Evolutionary conservation across 2,329 filamentous ascomycete species (phyloP), one percentile per base, ranked within the genome.

Genomic region (Aspergillus caelatus): DNA sequence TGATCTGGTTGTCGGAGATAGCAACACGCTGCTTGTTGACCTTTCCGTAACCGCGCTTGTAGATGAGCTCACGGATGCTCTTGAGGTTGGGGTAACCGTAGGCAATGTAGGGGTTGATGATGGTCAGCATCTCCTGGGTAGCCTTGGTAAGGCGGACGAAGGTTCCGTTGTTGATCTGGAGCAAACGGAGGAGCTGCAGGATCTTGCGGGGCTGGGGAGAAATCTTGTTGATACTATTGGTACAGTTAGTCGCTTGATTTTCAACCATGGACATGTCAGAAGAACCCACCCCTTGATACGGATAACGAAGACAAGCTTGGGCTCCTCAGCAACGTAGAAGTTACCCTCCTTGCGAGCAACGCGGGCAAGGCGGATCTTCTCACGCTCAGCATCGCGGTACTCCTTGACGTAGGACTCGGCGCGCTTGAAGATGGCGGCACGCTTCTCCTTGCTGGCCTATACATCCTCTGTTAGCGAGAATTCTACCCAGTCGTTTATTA

Each of bases 131-230:
- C 89, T 96, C 92, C 78, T 89, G 85, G 78, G 94, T 98, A 72
- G 95, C 95, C 91, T 98, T 99, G 86, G 94, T 98, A 79, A 97
- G 87, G 79, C 89, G 91, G 84, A 99, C 87, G 86, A 99, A 99
- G 83, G 97, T 93, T 84, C 94, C 95, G 84, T 97, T 98, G 92
- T 99, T 99, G 91, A 99, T 99, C 88, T 99, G 95, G 78, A 99
- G 91, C 72, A 99, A 93, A 88, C 95, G 94, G 82, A 99, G 94
- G 67, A 99, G 92, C 86, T 99, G 95, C 77, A 99, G 90, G 80
- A 97, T 98, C 91, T 99, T 99, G 88, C 95, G 94, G 84, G 96
- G 96, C 92, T 99, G 98, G 77, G 95, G 95, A 81, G 96, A 90
- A 78, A 99, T 98, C 92, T 99, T 99, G 92, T 98, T 98, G 93